These are phyloP conservation scores for Laburnicola sp. DNA, from an alignment of 2,329 filamentous ascomycete genomes.

Conservation along the genomic window DNA sequence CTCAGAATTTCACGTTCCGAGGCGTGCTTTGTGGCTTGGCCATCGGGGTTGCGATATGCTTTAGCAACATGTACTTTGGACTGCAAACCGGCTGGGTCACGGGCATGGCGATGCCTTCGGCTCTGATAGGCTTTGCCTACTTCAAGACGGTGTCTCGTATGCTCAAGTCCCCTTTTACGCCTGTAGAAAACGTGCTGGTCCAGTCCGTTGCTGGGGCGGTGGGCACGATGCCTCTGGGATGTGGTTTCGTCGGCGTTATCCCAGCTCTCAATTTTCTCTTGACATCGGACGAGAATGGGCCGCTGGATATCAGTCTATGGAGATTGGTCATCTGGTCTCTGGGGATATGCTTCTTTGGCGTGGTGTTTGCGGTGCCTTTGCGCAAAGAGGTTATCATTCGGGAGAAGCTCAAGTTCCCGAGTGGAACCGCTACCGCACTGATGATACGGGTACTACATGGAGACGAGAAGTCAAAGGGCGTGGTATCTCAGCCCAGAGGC, in stretches of 20 bases:
- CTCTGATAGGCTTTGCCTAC: slow-evolving; percentile 89
- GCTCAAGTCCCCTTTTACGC: slow-evolving; percentile 80
- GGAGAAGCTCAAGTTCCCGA: slow-evolving; percentile 91
- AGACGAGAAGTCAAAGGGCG: slow-evolving; percentile 31
- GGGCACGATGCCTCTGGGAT: slow-evolving; percentile 94
- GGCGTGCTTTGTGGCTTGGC: slow-evolving; percentile 77
- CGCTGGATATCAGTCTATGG: slow-evolving; percentile 70
- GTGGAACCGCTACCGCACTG: slow-evolving; percentile 90
- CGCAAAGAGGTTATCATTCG: slow-evolving; percentile 89
- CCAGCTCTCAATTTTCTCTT: slow-evolving; percentile 89
- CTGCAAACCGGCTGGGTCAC: slow-evolving; percentile 83
- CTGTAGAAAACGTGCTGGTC: slow-evolving; percentile 94
- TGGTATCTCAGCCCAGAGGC: slow-evolving; percentile 6
- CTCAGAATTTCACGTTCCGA: slow-evolving; percentile 79
- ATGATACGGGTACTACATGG: slow-evolving; percentile 91
- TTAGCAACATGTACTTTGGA: slow-evolving; percentile 99
- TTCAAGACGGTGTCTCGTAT: slow-evolving; percentile 78
- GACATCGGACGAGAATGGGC: slow-evolving; percentile 74
- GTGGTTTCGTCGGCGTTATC: slow-evolving; percentile 92
- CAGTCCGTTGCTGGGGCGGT: slow-evolving; percentile 95
- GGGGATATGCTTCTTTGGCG: slow-evolving; percentile 93
- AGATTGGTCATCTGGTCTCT: slow-evolving; percentile 88
- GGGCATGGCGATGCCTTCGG: slow-evolving; percentile 96
- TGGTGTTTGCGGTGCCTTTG: slow-evolving; percentile 91
- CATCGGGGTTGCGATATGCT: slow-evolving; percentile 89